Base-by-base conservation (phyloP, 1,284 basidiomycete species). In the Megacollybia platyphylla region DNA sequence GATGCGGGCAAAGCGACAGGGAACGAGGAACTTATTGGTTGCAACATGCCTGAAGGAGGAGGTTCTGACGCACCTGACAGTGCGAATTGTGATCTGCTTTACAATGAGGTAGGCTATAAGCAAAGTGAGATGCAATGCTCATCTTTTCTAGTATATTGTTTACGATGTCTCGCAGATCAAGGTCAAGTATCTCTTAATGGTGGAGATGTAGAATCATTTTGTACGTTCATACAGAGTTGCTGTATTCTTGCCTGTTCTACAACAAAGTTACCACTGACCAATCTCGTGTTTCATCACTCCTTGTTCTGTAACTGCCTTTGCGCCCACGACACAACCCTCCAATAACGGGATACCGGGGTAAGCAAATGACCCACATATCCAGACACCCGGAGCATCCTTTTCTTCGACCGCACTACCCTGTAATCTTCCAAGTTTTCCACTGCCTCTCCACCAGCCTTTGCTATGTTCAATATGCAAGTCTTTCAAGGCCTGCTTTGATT, bases 311-410 rank as follows among this genome's bases (percentile, higher is more conserved):
- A 78, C 69, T 44, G 65, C 67, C 52, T 64, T 61, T 24, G 75
- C 76, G 49, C 77, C 79, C 31, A 67, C 64, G 4, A 79, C 76
- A 53, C 79, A 81, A 6, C 77, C 77, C 50, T 81, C 79, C 45
- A 81, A 54, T 41, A 82, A 54, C 8, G 78, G 79, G 18, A 81
- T 77, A 1, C 79, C 78, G 28, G 61, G 54, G 51, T 71, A 63
- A 17, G 71, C 74, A 56, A 73, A 78, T 31, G 71, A 67, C 9
- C 77, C 72, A 51, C 71, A 74, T 35, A 78, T 57, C 76, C 78
- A 76, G 35, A 76, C 53, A 5, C 73, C 70, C 1, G 73, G 64
- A 11, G 45, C 11, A 51, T 51, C n/a, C 46, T 45, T 41, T 53
- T 45, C 44, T 53, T 53, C 43, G 11, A 63, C 64, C 5, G 20